Evolutionary conservation across 169 alveolate genomes (phyloP).

Genomic region (Plasmodium yoelii): DNA sequence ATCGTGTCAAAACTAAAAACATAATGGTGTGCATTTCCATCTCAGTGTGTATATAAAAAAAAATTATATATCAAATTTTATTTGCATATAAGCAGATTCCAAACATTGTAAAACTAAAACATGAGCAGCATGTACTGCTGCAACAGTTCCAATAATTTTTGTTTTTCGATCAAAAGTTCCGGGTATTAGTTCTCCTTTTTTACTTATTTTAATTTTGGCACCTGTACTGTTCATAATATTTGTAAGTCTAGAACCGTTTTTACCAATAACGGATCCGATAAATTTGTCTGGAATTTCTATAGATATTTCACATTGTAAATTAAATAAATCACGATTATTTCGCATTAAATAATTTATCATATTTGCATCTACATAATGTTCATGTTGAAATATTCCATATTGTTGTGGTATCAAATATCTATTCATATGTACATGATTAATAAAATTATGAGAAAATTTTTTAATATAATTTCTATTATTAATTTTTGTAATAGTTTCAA

Average conservation of each 20-base stretch:
- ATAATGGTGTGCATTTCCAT: not conserved
- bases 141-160: constrained; percentile 71
- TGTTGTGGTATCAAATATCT: constrained; percentile 66
- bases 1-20: constrained; percentile 39
- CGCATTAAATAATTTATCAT: constrained; percentile 56
- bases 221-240: constrained; percentile 77
- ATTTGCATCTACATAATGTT: constrained; percentile 57
- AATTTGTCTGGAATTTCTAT: constrained; percentile 74
- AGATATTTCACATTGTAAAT: constrained; percentile 72
- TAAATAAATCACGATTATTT: constrained; percentile 73
- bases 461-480: constrained; percentile 20
- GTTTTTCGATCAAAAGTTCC: constrained; percentile 72
- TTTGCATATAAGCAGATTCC: constrained; percentile 65
- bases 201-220: constrained; percentile 73
- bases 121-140: constrained; percentile 79
- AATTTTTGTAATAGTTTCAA: no score
- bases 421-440: constrained; percentile 50
- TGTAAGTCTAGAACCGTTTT: constrained; percentile 67
- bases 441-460: constrained; percentile 24
- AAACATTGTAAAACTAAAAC: constrained; percentile 67
- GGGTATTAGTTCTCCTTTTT: constrained; percentile 71
- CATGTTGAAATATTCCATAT: constrained; percentile 60
- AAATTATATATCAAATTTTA: not conserved
- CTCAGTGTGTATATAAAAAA: not conserved
- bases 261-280: constrained; percentile 72